Conservation (phyloP, 2,329 filamentous ascomycete species). For the Aspergillus brunneoviolaceus region DNA sequence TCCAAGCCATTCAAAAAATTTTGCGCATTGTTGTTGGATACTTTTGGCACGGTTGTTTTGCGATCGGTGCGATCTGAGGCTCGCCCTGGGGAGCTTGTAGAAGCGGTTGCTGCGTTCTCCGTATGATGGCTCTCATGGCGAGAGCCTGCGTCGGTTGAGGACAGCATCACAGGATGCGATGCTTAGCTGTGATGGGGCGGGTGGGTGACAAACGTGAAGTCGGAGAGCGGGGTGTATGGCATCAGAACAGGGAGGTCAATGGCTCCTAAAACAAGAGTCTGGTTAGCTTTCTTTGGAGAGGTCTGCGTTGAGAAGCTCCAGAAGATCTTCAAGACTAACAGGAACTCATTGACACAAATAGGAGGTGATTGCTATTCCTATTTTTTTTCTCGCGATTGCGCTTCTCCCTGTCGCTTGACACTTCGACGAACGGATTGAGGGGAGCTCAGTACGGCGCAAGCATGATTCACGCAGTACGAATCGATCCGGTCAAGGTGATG, state of each 20-base stretch:
- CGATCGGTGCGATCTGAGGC: conserved; percentile 14
- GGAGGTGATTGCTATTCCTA: conserved; percentile 8
- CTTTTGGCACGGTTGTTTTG: conserved; percentile 12
- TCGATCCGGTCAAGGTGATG: not conserved
- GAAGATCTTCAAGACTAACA: not conserved
- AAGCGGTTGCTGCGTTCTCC: conserved; percentile 3
- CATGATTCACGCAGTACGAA: not conserved
- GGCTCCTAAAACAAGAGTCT: not conserved
- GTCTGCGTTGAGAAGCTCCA: not conserved
- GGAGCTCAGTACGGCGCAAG: not conserved
- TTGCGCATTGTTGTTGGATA: conserved; percentile 22
- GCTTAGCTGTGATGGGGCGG: not conserved
- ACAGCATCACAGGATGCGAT: conserved; percentile 11
- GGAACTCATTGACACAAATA: conserved; percentile 18
- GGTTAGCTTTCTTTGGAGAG: not conserved
- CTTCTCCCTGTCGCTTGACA: not conserved
- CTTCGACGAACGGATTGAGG: not conserved
- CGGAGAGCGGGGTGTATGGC: not conserved
- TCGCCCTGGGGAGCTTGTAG: conserved; percentile 9
- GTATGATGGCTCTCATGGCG: conserved; percentile 5
- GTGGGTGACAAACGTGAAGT: not conserved
- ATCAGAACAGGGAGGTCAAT: not conserved
- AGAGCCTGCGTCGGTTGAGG: conserved; percentile 9
- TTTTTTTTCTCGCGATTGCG: conserved; percentile 11
- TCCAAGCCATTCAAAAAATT: conserved; percentile 33